These are phyloP conservation scores for Phytopythium mirpurense DNA, from an alignment of 352 stramenopile species.

Conservation along the genomic window DNA sequence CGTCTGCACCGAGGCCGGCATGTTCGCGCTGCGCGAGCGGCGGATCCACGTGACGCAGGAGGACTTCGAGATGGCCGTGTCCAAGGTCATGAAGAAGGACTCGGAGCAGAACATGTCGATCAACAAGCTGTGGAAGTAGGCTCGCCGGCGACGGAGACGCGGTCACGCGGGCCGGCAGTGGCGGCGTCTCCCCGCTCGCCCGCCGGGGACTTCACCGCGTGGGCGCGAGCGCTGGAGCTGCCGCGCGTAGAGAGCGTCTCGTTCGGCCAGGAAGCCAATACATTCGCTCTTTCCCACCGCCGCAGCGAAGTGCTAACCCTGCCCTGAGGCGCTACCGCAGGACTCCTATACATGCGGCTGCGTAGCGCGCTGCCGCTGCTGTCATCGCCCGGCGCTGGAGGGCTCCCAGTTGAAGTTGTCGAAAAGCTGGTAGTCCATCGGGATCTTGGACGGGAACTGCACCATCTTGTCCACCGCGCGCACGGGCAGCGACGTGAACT, in stretches of 20 bases:
- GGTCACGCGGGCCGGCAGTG: too few relatives aligned
- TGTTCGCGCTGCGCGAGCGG: constrained; percentile 99
- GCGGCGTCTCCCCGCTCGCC: too few relatives aligned
- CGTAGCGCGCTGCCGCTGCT: neutral
- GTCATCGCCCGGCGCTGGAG: constrained; percentile 11
- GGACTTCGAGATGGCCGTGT: constrained; percentile 99
- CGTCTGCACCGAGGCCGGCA: constrained; percentile 99
- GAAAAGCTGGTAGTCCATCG: constrained; percentile 80
- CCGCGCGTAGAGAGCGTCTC: neutral
- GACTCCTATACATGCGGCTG: neutral
- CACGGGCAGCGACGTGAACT: constrained; percentile 84
- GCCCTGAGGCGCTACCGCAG: too few relatives aligned
- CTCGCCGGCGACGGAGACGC: neutral
- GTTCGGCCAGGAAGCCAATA: constrained; percentile 1
- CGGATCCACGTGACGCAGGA: constrained; percentile 99
- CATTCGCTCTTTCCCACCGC: constrained; percentile 1
- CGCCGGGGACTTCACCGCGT: too few relatives aligned
- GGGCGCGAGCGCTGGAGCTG: too few relatives aligned
- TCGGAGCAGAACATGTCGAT: constrained; percentile 97
- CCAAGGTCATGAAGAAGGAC: constrained; percentile 99
- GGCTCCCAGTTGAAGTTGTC: constrained; percentile 85
- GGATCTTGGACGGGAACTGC: constrained; percentile 68
- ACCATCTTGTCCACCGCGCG: constrained; percentile 66
- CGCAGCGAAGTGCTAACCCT: neutral
- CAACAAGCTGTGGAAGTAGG: constrained; percentile 99